Evolutionary conservation across 768 basidiomycete species (phyloP).

Genomic region (Hemileccinum impolitum): DNA sequence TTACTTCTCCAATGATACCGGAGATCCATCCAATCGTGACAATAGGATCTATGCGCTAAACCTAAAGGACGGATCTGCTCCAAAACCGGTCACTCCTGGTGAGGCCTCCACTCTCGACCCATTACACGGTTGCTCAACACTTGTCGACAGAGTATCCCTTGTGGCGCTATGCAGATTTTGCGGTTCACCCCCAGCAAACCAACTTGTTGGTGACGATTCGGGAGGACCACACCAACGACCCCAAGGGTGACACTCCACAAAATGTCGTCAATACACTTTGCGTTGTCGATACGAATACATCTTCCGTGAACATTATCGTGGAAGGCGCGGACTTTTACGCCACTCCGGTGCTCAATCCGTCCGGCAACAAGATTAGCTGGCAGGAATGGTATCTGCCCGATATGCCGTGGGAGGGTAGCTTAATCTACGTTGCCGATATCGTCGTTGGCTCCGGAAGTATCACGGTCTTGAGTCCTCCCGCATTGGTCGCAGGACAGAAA

Average conservation of each 20-base stretch:
- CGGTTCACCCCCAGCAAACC: conserved; percentile 48
- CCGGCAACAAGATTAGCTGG: conserved; percentile 55
- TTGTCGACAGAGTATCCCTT: conserved; percentile 13
- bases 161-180: conserved; percentile 49
- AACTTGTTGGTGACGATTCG: conserved; percentile 54
- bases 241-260: conserved; percentile 29
- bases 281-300: conserved; percentile 44
- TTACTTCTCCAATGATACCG: conserved; percentile 56
- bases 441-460: conserved; percentile 7
- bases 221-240: conserved; percentile 59
- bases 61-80: conserved; percentile 28
- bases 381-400: conserved; percentile 61
- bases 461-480: conserved; percentile 26
- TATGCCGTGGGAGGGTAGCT: conserved; percentile 65
- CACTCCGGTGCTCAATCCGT: conserved; percentile 50
- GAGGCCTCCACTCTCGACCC: conserved; percentile 3
- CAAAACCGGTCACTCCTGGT: conserved; percentile 55
- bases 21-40: conserved; percentile 16
- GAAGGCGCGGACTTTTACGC: conserved; percentile 68
- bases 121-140: not conserved
- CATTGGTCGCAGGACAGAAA: conserved; percentile 47
- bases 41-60: conserved; percentile 46
- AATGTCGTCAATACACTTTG: conserved; percentile 48
- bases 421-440: conserved; percentile 50
- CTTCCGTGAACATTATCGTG: conserved; percentile 39